Conservation (phyloP, 306 rosid genomes). For the Gynostemma pentaphyllum region DNA sequence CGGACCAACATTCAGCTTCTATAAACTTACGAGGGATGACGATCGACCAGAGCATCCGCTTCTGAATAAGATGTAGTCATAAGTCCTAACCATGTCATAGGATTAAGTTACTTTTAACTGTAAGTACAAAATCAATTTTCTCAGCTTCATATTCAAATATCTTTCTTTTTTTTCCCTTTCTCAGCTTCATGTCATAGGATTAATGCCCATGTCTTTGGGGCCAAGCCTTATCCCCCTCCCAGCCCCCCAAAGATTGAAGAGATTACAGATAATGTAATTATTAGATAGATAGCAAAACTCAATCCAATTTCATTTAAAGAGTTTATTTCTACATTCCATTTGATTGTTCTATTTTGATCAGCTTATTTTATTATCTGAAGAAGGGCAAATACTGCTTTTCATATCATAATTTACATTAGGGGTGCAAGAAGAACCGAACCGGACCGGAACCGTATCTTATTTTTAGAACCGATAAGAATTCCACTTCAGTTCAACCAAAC, state of each 20-base stretch:
- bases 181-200: not conserved
- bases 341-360: not conserved
- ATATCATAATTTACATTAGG: no score
- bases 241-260: not conserved
- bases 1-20: conserved; percentile 14
- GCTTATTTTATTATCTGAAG: no score
- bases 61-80: conserved; percentile 4
- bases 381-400: no score
- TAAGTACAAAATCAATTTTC: conserved; percentile 1
- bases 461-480: no score
- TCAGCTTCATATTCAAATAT: not conserved
- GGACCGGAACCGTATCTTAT: no score
- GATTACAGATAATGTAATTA: not conserved
- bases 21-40: conserved; percentile 15
- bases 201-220: not conserved
- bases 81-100: conserved; percentile 10
- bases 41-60: not conserved
- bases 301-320: not conserved
- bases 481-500: no score
- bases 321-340: not conserved
- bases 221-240: conserved; percentile 1
- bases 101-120: conserved; percentile 10
- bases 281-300: not conserved
- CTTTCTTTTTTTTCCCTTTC: not conserved
- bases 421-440: no score